phyloP scores from a whole-genome alignment of 2,329 filamentous ascomycete genomes.

The Mariannaea sp. region DNA sequence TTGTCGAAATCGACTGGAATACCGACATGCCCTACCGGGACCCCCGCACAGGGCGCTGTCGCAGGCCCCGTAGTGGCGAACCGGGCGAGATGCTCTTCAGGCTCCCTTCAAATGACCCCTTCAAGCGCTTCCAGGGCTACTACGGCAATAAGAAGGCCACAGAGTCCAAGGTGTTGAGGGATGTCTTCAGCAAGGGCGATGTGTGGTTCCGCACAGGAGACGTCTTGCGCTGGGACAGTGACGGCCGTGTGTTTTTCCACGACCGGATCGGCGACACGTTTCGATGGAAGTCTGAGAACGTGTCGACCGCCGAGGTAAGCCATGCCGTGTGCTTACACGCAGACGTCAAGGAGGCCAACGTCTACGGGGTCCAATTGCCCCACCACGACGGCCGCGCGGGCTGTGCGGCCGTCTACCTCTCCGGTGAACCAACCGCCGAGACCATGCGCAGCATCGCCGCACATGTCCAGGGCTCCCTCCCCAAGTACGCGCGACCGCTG shows the following conservation, averaged over 20 bases:
- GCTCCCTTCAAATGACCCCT: slow-evolving; percentile 68
- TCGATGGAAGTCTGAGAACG: slow-evolving; percentile 83
- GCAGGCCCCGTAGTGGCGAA: slow-evolving; percentile 59
- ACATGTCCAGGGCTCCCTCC: slow-evolving; percentile 63
- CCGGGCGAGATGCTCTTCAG: slow-evolving; percentile 76
- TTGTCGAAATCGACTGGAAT: slow-evolving; percentile 74
- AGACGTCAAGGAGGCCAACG: slow-evolving; percentile 76
- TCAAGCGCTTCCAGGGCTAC: slow-evolving; percentile 78
- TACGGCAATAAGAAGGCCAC: slow-evolving; percentile 75
- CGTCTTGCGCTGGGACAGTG: slow-evolving; percentile 69
- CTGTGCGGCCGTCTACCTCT: slow-evolving; percentile 72
- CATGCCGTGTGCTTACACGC: slow-evolving; percentile 71
- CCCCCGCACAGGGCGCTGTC: slow-evolving; percentile 71
- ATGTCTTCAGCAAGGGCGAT: slow-evolving; percentile 77
- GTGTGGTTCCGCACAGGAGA: slow-evolving; percentile 87
- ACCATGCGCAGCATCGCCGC: slow-evolving; percentile 63
- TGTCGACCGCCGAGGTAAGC: slow-evolving; percentile 82
- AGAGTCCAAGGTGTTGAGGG: slow-evolving; percentile 71
- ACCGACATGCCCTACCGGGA: slow-evolving; percentile 72
- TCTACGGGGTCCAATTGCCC: slow-evolving; percentile 81
- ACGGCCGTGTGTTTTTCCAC: slow-evolving; percentile 78
- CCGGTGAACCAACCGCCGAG: slow-evolving; percentile 49
- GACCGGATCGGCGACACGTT: slow-evolving; percentile 82
- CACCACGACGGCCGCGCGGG: slow-evolving; percentile 84
- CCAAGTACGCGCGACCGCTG: slow-evolving; percentile 75